phyloP scores from a whole-genome alignment of 176 grass and related monocot genomes.

The Alloteropsis semialata region DNA sequence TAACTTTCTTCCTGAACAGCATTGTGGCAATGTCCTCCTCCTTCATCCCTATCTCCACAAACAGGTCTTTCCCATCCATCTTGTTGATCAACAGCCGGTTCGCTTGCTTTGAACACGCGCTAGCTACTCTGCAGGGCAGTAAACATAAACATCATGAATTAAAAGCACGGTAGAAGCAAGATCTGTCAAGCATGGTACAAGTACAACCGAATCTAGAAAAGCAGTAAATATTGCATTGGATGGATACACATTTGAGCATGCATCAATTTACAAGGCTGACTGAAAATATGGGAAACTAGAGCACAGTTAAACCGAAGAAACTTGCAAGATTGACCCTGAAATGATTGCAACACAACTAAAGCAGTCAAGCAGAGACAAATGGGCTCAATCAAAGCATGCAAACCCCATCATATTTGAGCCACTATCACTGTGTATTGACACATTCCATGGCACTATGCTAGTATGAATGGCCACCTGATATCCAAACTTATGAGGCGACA shows the following conservation, averaged over 20 bases:
- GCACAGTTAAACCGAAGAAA: not conserved
- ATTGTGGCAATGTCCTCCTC: slow-evolving; percentile 63
- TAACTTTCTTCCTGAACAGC: slow-evolving; percentile 58
- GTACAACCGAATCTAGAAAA: slow-evolving; percentile 8
- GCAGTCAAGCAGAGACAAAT: not conserved
- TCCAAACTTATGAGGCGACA: not conserved
- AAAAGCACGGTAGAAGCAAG: not conserved
- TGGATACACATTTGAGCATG: not conserved
- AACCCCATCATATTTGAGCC: not conserved
- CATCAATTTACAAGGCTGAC: not conserved
- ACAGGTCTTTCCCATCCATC: slow-evolving; percentile 51
- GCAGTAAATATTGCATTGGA: slow-evolving; percentile 12
- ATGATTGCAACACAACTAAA: not conserved
- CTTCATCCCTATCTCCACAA: slow-evolving; percentile 53
- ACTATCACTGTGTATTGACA: not conserved
- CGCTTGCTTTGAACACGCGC: not conserved
- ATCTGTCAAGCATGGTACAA: not conserved
- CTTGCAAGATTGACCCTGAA: not conserved
- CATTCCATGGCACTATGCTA: not conserved
- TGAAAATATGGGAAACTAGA: not conserved
- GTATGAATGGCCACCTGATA: not conserved
- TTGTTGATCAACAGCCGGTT: slow-evolving; percentile 1
- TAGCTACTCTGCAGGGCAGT: not conserved
- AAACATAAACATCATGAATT: not conserved
- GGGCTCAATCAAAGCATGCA: not conserved